Evolutionary conservation across 768 basidiomycete genomes (phyloP), one percentile per base, ranked within the genome.

Genomic region (Xerocomellus amylosporus): DNA sequence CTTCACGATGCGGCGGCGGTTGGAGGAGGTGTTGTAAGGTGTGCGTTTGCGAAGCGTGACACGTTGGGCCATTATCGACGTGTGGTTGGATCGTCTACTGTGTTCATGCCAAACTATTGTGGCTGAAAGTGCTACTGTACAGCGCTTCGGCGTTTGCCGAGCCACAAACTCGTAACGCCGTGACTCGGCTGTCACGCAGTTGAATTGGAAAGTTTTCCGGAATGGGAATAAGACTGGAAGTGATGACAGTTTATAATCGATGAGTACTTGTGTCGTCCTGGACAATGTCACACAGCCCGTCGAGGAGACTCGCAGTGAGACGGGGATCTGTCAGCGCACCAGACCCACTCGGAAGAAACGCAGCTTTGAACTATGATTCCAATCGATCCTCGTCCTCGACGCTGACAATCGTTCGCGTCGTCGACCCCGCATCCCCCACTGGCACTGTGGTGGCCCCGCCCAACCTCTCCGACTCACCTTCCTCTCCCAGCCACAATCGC

Each of bases 11-110:
- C 94, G 88, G 72, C 95, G 83, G 71, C 93, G 86, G 84, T 88
- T 94, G 55, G 96, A 98, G 67, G 87, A 86, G 76, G 97, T 98
- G 86, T 97, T 98, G 84, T 99, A 97, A 20, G 93, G 86, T 64
- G 88, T 87, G 73, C 97, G 93, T 78, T 97, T 99, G 80, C 97
- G 90, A 79, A 99, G 93, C 68, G 94, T 97, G 69, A 99, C 95
- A 72, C 97, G 93, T 86, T 98, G 96, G 76, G 93, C 93, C 96
- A 98, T 98, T 76, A 46, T 66, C 50, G 56, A 56, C 26, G 53
- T 43, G 28, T 20, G 8, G 39, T 30, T 52, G 49, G 31, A 41
- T 54, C 33, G 38, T 46, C 31, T 24, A 20, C n/a, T 6, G 14
- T 12, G 37, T 38, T 9, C 14, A 5, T 24, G 1, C 12, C 0